These are phyloP conservation scores for Malus fusca DNA, from an alignment of 306 rosid species.

Conservation along the genomic window DNA sequence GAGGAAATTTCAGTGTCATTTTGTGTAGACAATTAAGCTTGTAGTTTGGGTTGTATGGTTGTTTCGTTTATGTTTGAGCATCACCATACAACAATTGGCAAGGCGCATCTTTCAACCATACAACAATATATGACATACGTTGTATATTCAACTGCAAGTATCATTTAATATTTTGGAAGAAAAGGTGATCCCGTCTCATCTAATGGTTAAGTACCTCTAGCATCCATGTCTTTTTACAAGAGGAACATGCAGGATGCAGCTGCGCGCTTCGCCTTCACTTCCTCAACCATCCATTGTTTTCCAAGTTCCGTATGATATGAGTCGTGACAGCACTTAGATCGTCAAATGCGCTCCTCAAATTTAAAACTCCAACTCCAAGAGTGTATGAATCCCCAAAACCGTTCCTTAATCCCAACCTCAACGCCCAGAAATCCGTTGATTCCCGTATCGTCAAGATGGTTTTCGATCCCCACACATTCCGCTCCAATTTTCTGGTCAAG, in stretches of 20 bases:
- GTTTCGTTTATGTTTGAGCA: neutral
- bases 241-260: neutral
- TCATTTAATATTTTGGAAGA: too few relatives aligned
- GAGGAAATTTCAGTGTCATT: too few relatives aligned
- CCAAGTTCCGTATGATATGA: too few relatives aligned
- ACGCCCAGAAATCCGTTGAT: slow-evolving; percentile 28
- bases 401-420: slow-evolving; percentile 20
- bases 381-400: slow-evolving; percentile 21
- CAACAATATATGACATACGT: too few relatives aligned
- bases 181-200: too few relatives aligned
- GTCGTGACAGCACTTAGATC: slow-evolving; percentile 31
- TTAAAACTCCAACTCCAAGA: slow-evolving; percentile 17
- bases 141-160: too few relatives aligned
- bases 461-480: slow-evolving; percentile 51
- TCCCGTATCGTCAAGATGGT: slow-evolving; percentile 73
- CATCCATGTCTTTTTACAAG: too few relatives aligned
- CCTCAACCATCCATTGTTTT: too few relatives aligned
- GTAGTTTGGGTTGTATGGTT: neutral
- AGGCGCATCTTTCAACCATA: neutral
- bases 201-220: too few relatives aligned
- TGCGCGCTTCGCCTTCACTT: neutral
- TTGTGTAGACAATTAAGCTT: neutral
- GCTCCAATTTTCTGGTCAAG: slow-evolving; percentile 56
- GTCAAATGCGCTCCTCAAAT: slow-evolving; percentile 17
- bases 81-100: neutral